Evolutionary conservation across 2,329 filamentous ascomycete species (phyloP).

Genomic region (Rhexocercosporidium sp.): DNA sequence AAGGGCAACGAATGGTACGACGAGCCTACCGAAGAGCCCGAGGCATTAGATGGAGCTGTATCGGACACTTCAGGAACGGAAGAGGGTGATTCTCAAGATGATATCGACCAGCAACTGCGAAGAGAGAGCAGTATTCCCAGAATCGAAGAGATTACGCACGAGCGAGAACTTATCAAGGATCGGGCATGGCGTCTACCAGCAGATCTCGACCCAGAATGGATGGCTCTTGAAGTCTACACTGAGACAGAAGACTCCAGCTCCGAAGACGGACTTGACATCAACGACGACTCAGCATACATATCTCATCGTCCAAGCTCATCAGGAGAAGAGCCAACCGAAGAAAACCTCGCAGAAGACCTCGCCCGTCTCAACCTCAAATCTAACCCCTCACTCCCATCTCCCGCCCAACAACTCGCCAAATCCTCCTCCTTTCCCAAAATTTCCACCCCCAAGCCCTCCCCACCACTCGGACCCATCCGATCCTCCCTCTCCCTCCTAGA

Average conservation of each 20-base stretch:
- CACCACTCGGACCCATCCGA: conserved; percentile 56
- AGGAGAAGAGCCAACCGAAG: conserved; percentile 16
- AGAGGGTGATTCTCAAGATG: conserved; percentile 42
- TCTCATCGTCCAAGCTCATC: conserved; percentile 34
- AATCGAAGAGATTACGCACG: conserved; percentile 16
- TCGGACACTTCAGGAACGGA: conserved; percentile 22
- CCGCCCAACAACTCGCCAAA: conserved; percentile 17
- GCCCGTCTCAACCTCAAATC: conserved; percentile 34
- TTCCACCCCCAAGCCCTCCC: conserved; percentile 37
- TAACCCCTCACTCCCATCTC: conserved; percentile 29
- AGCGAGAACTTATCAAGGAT: conserved; percentile 14
- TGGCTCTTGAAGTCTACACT: conserved; percentile 74
- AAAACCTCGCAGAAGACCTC: conserved; percentile 29
- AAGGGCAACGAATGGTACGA: conserved; percentile 31
- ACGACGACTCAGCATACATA: conserved; percentile 34
- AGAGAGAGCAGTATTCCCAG: conserved; percentile 40
- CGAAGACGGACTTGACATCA: conserved; percentile 49
- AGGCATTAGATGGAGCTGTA: conserved; percentile 15
- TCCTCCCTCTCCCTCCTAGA: conserved; percentile 75
- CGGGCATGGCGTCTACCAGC: conserved; percentile 60
- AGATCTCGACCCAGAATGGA: conserved; percentile 74
- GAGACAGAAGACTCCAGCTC: conserved; percentile 60
- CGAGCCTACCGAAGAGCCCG: conserved; percentile 6
- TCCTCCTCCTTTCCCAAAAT: conserved; percentile 1
- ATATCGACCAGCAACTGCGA: conserved; percentile 40